Evolutionary conservation across 306 rosid species (phyloP), one percentile per base, ranked within the genome.

Genomic region (Dryas octopetala): DNA sequence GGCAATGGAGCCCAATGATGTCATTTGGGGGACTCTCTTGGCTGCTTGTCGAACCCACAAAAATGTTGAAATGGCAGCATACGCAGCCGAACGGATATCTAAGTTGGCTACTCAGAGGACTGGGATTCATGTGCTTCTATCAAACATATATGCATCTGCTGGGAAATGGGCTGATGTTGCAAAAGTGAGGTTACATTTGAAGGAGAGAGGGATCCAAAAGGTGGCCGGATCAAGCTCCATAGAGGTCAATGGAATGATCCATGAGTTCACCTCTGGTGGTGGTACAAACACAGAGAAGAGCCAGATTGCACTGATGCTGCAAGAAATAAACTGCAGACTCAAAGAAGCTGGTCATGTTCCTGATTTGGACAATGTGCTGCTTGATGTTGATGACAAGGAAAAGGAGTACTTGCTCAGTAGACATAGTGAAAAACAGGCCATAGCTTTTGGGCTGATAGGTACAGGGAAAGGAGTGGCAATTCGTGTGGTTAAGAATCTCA

Each of bases 131-230:
- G 93, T 91, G 68, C 87, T 89, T 63, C 75, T 91, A 58, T 92
- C 97, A 28, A 90, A 92, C 78, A 84, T 90, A 73, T 87, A 88
- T 77, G 97, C 95, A 58, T 91, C 88, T 28, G 88, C 97, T 58
- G 89, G 89, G 64, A 89, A 82, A 75, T 90, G 98, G 98, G 82
- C 9, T 19, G 93, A 91, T 58, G 97, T 91, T 59, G 93, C 97
- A 58, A 85, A 89, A 80, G 96, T 93, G 76, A 91, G 97, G 85
- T 46, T 89, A 69, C 86, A 79, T 26, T 63, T 89, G 88, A 93
- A 88, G 80, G 91, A 88, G 73, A 86, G 72, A 62, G 89, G 96
- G 16, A 64, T 88, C 44, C 85, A 78, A 54, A 93, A 91, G 82
- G 78, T 77, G 50, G 86, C 97, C 0, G 93, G 97, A 67, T 86